A percentile compares a stretch with the other conserved stretches of the same genome.
phyloP scores from a whole-genome alignment of 2,329 filamentous ascomycete genomes.

The Botrytis porri region DNA sequence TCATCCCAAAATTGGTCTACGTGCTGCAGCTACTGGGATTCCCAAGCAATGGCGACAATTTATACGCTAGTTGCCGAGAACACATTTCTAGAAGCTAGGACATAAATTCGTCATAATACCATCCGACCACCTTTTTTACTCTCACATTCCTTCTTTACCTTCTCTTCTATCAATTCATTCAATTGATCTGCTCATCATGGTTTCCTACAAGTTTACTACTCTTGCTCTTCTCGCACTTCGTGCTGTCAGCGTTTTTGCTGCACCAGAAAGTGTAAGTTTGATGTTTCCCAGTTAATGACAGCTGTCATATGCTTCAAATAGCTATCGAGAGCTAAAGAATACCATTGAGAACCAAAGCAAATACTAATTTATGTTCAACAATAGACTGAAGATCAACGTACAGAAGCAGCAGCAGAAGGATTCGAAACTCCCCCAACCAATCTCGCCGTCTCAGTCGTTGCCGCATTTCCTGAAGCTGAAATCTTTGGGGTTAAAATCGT shows the following conservation, averaged over 20 bases:
- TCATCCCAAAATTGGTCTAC: not conserved
- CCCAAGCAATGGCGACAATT: not conserved
- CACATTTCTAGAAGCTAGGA: constrained; percentile 19
- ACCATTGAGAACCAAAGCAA: not conserved
- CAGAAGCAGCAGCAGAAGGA: constrained; percentile 31
- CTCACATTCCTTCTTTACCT: not conserved
- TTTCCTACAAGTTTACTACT: constrained; percentile 68
- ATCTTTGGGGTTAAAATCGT: constrained; percentile 93
- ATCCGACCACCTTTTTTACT: constrained; percentile 13
- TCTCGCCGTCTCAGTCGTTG: constrained; percentile 62
- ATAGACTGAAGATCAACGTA: constrained; percentile 21
- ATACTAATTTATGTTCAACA: constrained; percentile 10
- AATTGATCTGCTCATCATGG: constrained; percentile 54
- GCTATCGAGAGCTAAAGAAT: constrained; percentile 16
- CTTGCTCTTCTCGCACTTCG: constrained; percentile 70
- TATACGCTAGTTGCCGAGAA: constrained; percentile 20
- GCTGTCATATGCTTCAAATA: constrained; percentile 7
- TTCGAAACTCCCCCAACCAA: constrained; percentile 40
- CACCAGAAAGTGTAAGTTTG: constrained; percentile 53
- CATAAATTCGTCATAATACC: constrained; percentile 8
- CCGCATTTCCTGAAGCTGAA: constrained; percentile 61
- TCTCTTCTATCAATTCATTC: constrained; percentile 8
- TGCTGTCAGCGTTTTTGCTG: constrained; percentile 62
- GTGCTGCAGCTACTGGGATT: constrained; percentile 1
- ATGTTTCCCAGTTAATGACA: constrained; percentile 12